These are phyloP conservation scores for Melaleuca quinquenervia DNA, from an alignment of 345 rosid species.

Conservation along the genomic window DNA sequence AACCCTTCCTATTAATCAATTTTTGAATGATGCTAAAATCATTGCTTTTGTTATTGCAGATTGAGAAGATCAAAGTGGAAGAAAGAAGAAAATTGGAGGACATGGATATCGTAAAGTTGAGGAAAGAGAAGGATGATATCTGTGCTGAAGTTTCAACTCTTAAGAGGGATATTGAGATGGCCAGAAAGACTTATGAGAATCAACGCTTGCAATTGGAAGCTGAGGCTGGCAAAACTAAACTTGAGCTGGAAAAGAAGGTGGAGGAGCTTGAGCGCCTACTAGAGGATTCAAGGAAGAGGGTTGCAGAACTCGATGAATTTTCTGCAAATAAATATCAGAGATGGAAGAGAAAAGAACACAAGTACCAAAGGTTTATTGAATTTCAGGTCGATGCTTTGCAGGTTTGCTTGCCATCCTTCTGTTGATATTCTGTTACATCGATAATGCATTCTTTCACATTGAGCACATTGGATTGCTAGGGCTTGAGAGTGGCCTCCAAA, in stretches of 20 bases:
- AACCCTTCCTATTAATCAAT: background rate
- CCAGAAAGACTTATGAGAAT: slow-evolving; percentile 41
- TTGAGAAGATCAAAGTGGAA: slow-evolving; percentile 55
- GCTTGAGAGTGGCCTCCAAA: slow-evolving; percentile 43
- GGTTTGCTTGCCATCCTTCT: slow-evolving; percentile 27
- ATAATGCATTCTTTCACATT: background rate
- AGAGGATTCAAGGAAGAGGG: slow-evolving; percentile 42
- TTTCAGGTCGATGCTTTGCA: slow-evolving; percentile 45
- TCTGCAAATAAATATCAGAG: slow-evolving; percentile 50
- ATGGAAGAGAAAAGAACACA: slow-evolving; percentile 62
- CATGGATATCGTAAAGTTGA: slow-evolving; percentile 35
- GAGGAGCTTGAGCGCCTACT: slow-evolving; percentile 45
- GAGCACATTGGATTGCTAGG: slow-evolving; percentile 28
- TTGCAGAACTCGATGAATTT: slow-evolving; percentile 66
- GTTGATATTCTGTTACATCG: background rate
- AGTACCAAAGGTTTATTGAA: slow-evolving; percentile 44
- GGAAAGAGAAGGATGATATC: slow-evolving; percentile 40
- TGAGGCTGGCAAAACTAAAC: slow-evolving; percentile 35
- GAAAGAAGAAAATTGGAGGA: slow-evolving; percentile 63
- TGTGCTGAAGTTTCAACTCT: slow-evolving; percentile 52
- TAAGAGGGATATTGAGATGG: slow-evolving; percentile 47
- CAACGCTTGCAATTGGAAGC: slow-evolving; percentile 44
- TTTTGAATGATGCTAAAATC: background rate
- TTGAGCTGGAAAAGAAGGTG: slow-evolving; percentile 45
- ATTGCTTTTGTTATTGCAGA: slow-evolving; percentile 25